A percentile compares a stretch with the other conserved stretches of the same genome.
These are phyloP conservation scores for Termitomyces bulborhizus DNA, from an alignment of 768 basidiomycete species.

Conservation along the genomic window DNA sequence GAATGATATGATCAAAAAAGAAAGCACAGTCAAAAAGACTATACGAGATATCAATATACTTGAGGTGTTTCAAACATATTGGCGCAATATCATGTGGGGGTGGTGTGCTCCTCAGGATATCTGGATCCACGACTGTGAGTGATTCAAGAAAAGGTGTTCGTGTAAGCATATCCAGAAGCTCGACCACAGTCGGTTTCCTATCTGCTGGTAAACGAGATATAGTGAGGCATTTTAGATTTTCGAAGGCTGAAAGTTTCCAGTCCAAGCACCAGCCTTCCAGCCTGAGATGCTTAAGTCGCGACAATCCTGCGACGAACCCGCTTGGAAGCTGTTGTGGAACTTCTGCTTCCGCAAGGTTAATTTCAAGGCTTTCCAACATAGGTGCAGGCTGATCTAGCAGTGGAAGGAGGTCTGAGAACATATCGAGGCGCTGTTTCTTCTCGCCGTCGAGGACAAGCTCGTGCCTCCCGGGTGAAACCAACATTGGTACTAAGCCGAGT, in stretches of 20 bases:
- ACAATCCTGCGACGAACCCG: not conserved
- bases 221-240: not conserved
- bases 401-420: not conserved
- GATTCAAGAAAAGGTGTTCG: not conserved
- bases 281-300: not conserved
- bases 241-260: not conserved
- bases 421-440: not conserved
- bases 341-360: not conserved
- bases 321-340: not conserved
- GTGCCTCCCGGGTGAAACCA: not conserved
- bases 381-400: not conserved
- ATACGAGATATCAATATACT: not conserved
- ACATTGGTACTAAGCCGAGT: not conserved
- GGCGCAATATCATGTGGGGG: not conserved
- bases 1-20: not conserved
- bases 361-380: not conserved
- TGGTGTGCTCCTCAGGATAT: conserved; percentile 15
- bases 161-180: not conserved
- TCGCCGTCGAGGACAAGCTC: not conserved
- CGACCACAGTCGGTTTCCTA: not conserved
- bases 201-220: not conserved
- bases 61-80: not conserved
- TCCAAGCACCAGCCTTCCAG: not conserved
- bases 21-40: not conserved
- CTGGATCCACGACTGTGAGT: not conserved